These are phyloP conservation scores for Penicillium lagena DNA, from an alignment of 495 filamentous ascomycete species.

Conservation along the genomic window DNA sequence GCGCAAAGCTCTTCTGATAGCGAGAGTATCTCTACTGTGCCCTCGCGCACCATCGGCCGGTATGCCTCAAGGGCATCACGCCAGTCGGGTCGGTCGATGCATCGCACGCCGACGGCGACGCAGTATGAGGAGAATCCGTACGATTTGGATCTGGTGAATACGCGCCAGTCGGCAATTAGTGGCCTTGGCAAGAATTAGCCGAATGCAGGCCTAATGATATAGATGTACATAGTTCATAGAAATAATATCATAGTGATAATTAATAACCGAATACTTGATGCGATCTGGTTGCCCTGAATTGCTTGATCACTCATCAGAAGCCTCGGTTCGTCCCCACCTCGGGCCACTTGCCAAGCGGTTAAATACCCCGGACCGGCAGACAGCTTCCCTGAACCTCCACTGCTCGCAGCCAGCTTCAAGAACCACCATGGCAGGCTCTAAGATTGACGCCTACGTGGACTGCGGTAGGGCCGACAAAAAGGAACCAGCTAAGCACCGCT, in stretches of 20 bases:
- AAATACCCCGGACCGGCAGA: constrained; percentile 2
- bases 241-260: no score
- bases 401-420: no score
- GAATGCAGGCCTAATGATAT: neutral
- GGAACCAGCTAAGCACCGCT: neutral
- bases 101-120: constrained; percentile 17
- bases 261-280: no score
- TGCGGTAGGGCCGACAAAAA: constrained; percentile 11
- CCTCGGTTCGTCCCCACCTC: constrained; percentile 23
- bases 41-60: constrained; percentile 12
- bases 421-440: constrained; percentile 12
- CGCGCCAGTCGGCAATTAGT: constrained; percentile 25
- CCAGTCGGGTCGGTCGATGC: constrained; percentile 19
- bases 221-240: neutral
- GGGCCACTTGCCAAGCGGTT: constrained; percentile 1
- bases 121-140: constrained; percentile 35
- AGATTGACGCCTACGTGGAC: constrained; percentile 22
- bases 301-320: constrained; percentile 22
- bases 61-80: constrained; percentile 21
- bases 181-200: constrained; percentile 7
- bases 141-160: constrained; percentile 33
- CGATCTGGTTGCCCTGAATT: neutral
- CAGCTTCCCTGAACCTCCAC: no score
- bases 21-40: constrained; percentile 21
- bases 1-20: constrained; percentile 6